Evolutionary conservation across 2,329 filamentous ascomycete genomes (phyloP).

Genomic region (Trichoderma lentiforme): DNA sequence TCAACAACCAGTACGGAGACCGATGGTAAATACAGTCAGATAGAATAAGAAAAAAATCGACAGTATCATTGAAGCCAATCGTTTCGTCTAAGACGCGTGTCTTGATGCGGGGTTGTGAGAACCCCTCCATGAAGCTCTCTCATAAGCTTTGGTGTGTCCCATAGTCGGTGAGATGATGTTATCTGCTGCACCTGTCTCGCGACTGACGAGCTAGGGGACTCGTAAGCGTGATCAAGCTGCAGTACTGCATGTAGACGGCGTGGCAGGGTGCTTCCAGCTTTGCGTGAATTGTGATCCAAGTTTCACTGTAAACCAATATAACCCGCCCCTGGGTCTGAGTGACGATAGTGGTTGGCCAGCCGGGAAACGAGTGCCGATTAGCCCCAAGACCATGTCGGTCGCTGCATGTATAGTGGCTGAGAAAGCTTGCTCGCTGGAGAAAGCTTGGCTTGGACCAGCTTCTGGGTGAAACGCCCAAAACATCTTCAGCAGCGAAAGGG

Average conservation of each 20-base stretch:
- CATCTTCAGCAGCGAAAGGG: slow-evolving; percentile 7
- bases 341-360: slow-evolving; percentile 11
- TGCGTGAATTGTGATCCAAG: slow-evolving; percentile 15
- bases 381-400: slow-evolving; percentile 4
- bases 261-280: background rate
- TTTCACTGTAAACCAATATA: slow-evolving; percentile 5
- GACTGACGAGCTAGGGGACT: slow-evolving; percentile 5
- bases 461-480: slow-evolving; percentile 15
- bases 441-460: slow-evolving; percentile 2
- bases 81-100: background rate
- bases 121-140: slow-evolving; percentile 9
- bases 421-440: slow-evolving; percentile 3
- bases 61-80: slow-evolving; percentile 3
- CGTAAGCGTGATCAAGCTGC: background rate
- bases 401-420: slow-evolving; percentile 12
- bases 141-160: background rate
- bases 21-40: slow-evolving; percentile 15
- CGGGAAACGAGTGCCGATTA: slow-evolving; percentile 17
- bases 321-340: background rate
- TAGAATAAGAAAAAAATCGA: slow-evolving; percentile 7
- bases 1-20: slow-evolving; percentile 20
- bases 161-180: background rate
- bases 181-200: slow-evolving; percentile 11
- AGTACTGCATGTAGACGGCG: background rate
- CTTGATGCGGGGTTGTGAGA: slow-evolving; percentile 3